phyloP scores from a whole-genome alignment of 139 green algal species.

The Coelastrella sp. region DNA sequence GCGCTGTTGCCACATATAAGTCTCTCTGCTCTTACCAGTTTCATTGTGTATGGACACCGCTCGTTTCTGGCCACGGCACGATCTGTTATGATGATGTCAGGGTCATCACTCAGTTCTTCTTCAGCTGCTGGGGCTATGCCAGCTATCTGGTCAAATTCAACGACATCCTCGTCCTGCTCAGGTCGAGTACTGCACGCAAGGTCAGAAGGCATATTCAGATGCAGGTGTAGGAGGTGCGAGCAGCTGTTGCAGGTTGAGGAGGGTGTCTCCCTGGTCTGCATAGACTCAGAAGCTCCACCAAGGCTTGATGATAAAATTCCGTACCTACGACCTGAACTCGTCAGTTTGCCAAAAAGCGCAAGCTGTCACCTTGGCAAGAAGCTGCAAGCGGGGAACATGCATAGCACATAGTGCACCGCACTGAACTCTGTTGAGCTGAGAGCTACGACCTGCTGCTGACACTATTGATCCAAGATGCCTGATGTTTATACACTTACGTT shows the following conservation, averaged over 20 bases:
- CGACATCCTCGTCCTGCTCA: not conserved
- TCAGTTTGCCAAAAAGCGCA: too few relatives aligned
- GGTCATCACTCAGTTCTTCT: constrained; percentile 1
- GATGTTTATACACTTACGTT: not conserved
- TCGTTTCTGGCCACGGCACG: not conserved
- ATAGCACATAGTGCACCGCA: too few relatives aligned
- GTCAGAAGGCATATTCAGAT: not conserved
- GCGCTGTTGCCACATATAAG: not conserved
- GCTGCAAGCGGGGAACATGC: too few relatives aligned
- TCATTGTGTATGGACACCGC: constrained; percentile 31
- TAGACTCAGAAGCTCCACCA: too few relatives aligned
- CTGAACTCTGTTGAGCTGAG: not conserved
- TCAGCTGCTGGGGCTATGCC: constrained; percentile 8
- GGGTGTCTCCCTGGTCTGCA: too few relatives aligned
- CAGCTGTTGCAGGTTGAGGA: not conserved
- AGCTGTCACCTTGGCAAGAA: too few relatives aligned
- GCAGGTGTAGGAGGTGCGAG: not conserved
- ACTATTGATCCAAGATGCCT: too few relatives aligned
- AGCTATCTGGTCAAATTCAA: constrained; percentile 13
- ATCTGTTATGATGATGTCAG: not conserved
- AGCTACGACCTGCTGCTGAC: not conserved
- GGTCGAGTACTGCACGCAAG: not conserved
- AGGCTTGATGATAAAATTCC: too few relatives aligned
- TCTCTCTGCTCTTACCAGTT: not conserved
- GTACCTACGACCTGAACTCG: too few relatives aligned